Percentiles rank a stretch among this genome's conserved stretches.
These are phyloP conservation scores for Vanderwaltozyma polyspora DNA, from an alignment of 805 yeast genomes.

Conservation along the genomic window DNA sequence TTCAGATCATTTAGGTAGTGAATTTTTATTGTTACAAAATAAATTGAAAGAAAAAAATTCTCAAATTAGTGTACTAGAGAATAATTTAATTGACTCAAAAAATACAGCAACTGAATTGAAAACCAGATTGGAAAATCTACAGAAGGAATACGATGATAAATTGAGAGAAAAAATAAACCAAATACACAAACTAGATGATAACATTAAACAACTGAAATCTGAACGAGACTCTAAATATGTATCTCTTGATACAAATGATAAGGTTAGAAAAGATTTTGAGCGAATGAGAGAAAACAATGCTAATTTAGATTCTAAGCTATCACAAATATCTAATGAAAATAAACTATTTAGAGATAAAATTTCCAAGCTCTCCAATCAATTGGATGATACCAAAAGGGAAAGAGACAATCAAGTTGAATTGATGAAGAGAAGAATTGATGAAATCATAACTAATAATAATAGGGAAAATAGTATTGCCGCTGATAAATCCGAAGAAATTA, in stretches of 20 bases:
- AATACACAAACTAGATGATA: too few species aligned
- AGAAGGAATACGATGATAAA: too few species aligned
- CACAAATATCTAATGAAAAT: constrained; percentile 1
- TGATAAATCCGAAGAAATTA: neutral
- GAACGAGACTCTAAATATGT: too few species aligned
- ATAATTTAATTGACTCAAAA: neutral
- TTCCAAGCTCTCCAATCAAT: neutral
- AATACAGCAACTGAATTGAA: neutral
- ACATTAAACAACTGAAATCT: too few species aligned
- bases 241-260: neutral
- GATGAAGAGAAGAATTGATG: neutral
- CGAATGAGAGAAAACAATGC: neutral
- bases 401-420: too few species aligned
- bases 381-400: neutral
- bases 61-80: neutral
- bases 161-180: too few species aligned
- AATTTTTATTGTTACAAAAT: neutral
- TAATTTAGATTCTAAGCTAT: neutral
- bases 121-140: neutral
- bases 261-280: neutral
- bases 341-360: neutral
- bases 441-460: neutral
- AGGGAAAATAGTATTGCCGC: neutral
- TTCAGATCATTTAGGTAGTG: neutral
- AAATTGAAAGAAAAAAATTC: neutral